Base-by-base conservation (phyloP, 257 asterid species). In the Hygrophila difformis region DNA sequence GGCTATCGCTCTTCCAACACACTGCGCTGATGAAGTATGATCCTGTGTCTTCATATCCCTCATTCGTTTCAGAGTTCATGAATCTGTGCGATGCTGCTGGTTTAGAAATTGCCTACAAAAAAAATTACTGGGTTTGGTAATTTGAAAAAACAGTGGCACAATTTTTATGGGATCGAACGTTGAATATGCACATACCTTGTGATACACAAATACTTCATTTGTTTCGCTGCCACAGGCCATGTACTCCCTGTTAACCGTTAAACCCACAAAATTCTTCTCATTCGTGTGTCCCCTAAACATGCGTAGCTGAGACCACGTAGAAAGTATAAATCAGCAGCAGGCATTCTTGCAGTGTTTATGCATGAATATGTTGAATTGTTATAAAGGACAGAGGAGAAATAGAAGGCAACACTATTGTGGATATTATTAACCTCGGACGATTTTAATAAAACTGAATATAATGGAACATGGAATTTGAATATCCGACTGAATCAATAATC, bases 201-300 rank as follows among this genome's bases (percentile, higher is more conserved):
- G 93, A 63, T 82, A 86, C 36, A 61, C 86, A 38, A 66, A 82
- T 6, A 77, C 94, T 69, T 86, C 94, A 44, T 86, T 80, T 50
- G 93, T 82, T 70, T 86, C 96, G 2, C 96, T 86, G 18, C 96
- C 96, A 61, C 96, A 86, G 33, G 94, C 94, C 28, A 86, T 55
- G 69, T 86, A 82, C 43, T 86, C 87, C 5, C 67, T 59, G 64
- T 75, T 79, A 44, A 71, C 94, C 1, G 87, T 64, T 37, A 86
- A 76, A 23, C 96, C 94, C 12, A 86, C 96, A 49, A 82, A 82
- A 51, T 82, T 86, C 61, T 77, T 82, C 70, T 82, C 94, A 18
- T 86, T 82, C 21, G 80, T 62, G 59, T 86, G 96, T 45, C 94
- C 96, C 58, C 65, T 77, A 63, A 74, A 82, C 2, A 75, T 62